A percentile compares a stretch with the other conserved stretches of the same genome.
Conservation (phyloP, 2,329 filamentous ascomycete species). For the Cryphonectria naterciae region DNA sequence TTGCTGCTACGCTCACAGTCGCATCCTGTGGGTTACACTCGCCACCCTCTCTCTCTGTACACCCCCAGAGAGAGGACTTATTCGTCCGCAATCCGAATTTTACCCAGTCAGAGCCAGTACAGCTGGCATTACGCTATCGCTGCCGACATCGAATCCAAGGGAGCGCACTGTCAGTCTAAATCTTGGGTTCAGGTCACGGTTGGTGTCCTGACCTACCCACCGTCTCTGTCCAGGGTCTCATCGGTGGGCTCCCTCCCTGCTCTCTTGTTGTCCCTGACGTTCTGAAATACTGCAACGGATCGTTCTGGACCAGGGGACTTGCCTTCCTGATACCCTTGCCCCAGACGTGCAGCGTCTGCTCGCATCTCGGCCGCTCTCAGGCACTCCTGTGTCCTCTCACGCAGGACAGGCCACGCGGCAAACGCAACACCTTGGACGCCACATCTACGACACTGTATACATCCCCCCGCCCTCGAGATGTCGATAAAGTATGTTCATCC, state of each 20-base stretch:
- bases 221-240: not conserved
- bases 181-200: not conserved
- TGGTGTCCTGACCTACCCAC: not conserved
- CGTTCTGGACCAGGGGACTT: not conserved
- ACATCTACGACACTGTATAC: slow-evolving; percentile 9
- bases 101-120: not conserved
- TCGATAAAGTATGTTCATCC: slow-evolving; percentile 57
- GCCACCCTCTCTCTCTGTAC: not conserved
- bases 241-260: not conserved
- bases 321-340: not conserved
- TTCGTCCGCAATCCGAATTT: not conserved
- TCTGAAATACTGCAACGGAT: not conserved
- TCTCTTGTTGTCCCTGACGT: not conserved
- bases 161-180: not conserved
- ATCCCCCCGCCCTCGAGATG: slow-evolving; percentile 46
- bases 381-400: not conserved
- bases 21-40: slow-evolving; percentile 7
- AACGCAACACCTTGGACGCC: not conserved
- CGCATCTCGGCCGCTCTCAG: slow-evolving; percentile 1
- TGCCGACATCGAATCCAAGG: not conserved
- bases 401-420: not conserved
- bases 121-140: not conserved
- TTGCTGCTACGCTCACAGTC: not conserved
- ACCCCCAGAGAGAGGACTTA: not conserved
- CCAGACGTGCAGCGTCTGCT: not conserved